Base-by-base conservation (phyloP, 1,284 basidiomycete species). In the Cryptococcus sp. region DNA sequence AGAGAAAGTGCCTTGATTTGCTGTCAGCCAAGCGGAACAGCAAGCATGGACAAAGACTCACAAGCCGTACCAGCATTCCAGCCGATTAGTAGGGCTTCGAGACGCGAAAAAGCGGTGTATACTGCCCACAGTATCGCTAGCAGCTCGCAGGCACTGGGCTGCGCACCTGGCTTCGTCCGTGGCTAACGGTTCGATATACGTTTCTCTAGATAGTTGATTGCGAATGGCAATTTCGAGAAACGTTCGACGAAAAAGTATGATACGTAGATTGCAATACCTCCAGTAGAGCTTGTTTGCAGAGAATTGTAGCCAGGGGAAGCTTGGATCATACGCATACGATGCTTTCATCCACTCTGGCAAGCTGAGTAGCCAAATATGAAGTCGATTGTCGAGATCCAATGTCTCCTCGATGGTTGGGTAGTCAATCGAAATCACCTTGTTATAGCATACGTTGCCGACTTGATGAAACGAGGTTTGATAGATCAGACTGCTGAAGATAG, bases 1-100 rank as follows among this genome's bases (percentile, higher is more conserved):
- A 65, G 23, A 67, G 59, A 50, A 67, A 67, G 48, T 67, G 65
- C 15, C 64, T 66, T 46, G 7, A 3, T 46, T 58, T 22, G 52
- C 29, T 51, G 23, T 48, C 22, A 20, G 17, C n/a, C 17, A 10
- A 15, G 5, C 10, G 23, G 13, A 3, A 17, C 39, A 23, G 41
- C 19, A 26, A 29, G 34, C 26, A 8, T 23, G 39, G n/a, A 15
- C 7, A 26, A 7, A 11, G 5, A 61, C 64, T 63, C 37, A 66
- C 63, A 67, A 52, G 11, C 56, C 63, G 38, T 67, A 67, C 65
- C 65, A 67, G 57, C 50, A 53, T 37, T 67, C 65, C 6, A 67
- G 52, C 5, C 55, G 46, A 17, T 53, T 63, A 10, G 48, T 57
- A 6, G 43, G 44, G 10, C 29, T 34, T 34, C 57, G 54, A 5